These are phyloP conservation scores for Flaveria floridana DNA, from an alignment of 140 eudicot genomes.

Conservation along the genomic window DNA sequence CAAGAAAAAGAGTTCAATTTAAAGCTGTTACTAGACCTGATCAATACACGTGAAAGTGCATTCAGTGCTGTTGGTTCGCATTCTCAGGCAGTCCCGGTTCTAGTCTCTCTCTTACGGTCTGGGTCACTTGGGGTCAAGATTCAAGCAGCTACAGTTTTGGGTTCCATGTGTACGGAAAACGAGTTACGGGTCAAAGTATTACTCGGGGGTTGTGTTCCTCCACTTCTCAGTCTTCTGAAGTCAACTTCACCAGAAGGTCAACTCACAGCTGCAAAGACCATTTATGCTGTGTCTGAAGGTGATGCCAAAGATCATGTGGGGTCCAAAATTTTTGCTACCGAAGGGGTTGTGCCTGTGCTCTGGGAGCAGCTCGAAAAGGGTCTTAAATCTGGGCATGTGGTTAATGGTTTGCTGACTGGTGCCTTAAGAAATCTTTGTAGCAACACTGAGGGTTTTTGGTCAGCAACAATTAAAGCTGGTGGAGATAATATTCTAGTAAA, in stretches of 20 bases:
- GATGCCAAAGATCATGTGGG: constrained; percentile 95
- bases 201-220: constrained; percentile 98
- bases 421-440: constrained; percentile 79
- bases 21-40: constrained; percentile 76
- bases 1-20: constrained; percentile 80
- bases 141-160: constrained; percentile 91
- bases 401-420: constrained; percentile 86
- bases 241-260: constrained; percentile 92
- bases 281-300: constrained; percentile 97
- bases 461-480: constrained; percentile 78
- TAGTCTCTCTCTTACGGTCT: constrained; percentile 93
- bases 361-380: constrained; percentile 92
- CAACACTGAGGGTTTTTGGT: constrained; percentile 96
- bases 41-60: constrained; percentile 89
- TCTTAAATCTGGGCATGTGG: constrained; percentile 68
- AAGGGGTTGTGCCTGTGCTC: constrained; percentile 94
- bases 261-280: constrained; percentile 89
- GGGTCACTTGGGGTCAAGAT: constrained; percentile 88
- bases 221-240: constrained; percentile 89
- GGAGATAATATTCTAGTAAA: constrained; percentile 87
- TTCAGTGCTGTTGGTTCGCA: constrained; percentile 98
- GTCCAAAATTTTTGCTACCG: constrained; percentile 96
- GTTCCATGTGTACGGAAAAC: constrained; percentile 91
- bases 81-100: constrained; percentile 98
- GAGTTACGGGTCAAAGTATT: constrained; percentile 90